Evolutionary conservation across 78 protist genomes (phyloP).

Genomic region (Paratrimastix pyriformis): DNA sequence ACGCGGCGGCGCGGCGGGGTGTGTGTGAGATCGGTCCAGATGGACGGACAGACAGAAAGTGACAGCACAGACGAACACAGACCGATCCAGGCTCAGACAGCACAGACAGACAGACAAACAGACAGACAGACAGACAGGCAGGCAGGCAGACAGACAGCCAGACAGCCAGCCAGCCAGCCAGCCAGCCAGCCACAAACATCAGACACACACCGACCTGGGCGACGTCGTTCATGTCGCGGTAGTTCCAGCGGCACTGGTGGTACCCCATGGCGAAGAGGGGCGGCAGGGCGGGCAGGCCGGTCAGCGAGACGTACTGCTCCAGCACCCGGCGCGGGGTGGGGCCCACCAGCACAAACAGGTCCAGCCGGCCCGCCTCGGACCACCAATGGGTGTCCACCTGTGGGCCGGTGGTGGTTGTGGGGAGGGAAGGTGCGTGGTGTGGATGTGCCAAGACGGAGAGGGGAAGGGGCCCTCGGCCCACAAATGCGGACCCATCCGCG

Average conservation of each 20-base stretch:
- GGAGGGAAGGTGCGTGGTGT: neutral
- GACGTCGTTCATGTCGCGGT: constrained; percentile 55
- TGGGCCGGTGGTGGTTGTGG: neutral
- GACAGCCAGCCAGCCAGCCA: no score
- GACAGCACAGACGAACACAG: neutral
- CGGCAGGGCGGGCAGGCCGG: constrained; percentile 81
- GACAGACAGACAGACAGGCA: no score
- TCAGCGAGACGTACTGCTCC: constrained; percentile 57
- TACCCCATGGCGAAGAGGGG: constrained; percentile 82
- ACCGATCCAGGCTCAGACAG: neutral
- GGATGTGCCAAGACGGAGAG: neutral
- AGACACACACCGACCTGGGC: constrained; percentile 51
- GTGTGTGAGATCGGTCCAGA: no score
- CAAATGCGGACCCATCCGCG: no score
- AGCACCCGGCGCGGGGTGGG: constrained; percentile 45
- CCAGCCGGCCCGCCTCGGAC: constrained; percentile 74
- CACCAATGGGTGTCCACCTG: constrained; percentile 63
- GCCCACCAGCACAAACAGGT: constrained; percentile 78
- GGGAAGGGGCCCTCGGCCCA: no score
- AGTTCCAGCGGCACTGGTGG: constrained; percentile 99
- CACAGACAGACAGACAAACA: no score
- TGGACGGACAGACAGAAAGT: no score
- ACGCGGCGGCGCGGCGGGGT: no score
- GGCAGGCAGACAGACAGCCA: no score
- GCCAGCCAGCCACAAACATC: constrained; percentile 2